Evolutionary conservation across 148 eudicot species (phyloP).

Genomic region (Chenopodium formosanum): DNA sequence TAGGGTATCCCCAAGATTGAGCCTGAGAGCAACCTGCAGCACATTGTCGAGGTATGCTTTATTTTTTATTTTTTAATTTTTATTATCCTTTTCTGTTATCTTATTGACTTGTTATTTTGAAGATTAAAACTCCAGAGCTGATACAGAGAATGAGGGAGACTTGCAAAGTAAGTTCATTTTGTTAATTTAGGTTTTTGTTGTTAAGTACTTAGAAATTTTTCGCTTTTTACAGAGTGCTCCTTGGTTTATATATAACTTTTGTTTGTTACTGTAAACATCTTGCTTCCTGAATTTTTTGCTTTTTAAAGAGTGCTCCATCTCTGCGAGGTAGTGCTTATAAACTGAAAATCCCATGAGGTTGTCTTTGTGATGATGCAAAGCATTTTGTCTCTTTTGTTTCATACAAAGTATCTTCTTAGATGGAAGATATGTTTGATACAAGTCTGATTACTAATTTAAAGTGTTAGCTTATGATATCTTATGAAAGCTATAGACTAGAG

Average conservation of each 20-base stretch:
- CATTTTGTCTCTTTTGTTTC: too few relatives aligned
- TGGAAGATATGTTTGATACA: too few relatives aligned
- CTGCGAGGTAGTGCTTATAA: neutral
- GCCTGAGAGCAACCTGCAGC: slow-evolving; percentile 82
- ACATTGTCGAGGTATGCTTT: slow-evolving; percentile 69
- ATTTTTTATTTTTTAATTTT: neutral
- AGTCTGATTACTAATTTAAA: too few relatives aligned
- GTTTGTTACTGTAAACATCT: neutral
- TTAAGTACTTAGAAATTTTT: neutral
- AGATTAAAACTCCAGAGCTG: slow-evolving; percentile 84
- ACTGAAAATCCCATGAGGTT: too few relatives aligned
- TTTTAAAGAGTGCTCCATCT: too few relatives aligned
- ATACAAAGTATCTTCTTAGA: too few relatives aligned
- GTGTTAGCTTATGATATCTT: too few relatives aligned
- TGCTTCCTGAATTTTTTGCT: neutral
- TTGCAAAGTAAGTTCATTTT: slow-evolving; percentile 56
- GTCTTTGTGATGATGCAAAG: too few relatives aligned
- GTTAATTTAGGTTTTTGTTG: slow-evolving; percentile 1
- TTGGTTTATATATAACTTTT: neutral
- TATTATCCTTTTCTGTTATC: slow-evolving; percentile 4
- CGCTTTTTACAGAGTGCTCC: neutral
- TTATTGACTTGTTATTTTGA: slow-evolving; percentile 30
- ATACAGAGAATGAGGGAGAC: slow-evolving; percentile 93
- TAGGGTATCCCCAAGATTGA: slow-evolving; percentile 92
- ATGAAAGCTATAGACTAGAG: neutral